A percentile compares a stretch with the other conserved stretches of the same genome.
phyloP scores from a whole-genome alignment of 495 filamentous ascomycete genomes.

The Xylaria venustula region DNA sequence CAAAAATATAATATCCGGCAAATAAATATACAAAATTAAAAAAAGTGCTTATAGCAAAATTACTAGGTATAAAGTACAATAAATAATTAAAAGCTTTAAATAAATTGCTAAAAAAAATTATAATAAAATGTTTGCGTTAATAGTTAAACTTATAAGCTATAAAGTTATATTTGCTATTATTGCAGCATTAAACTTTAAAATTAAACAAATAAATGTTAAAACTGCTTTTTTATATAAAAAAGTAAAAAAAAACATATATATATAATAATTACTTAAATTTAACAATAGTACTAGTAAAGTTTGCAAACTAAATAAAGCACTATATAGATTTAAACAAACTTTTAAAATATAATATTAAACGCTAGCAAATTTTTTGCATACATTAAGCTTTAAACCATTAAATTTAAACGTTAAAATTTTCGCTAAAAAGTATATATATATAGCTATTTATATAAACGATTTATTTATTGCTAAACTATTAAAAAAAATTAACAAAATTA shows the following conservation, averaged over 20 bases:
- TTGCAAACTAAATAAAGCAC: background rate
- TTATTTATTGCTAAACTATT: too few species aligned
- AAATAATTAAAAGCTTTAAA: slow-evolving; percentile 4
- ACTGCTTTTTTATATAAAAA: too few species aligned
- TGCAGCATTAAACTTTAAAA: background rate
- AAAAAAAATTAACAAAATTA: too few species aligned
- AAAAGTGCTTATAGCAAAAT: background rate
- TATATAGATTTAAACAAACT: too few species aligned
- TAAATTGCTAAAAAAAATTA: slow-evolving; percentile 4
- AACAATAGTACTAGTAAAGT: background rate
- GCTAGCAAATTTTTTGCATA: background rate
- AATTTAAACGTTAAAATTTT: background rate
- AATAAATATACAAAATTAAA: slow-evolving; percentile 5
- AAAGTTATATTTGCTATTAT: background rate
- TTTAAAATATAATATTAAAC: background rate
- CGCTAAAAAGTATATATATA: too few species aligned
- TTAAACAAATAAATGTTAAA: slow-evolving; percentile 1
- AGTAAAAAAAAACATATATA: background rate
- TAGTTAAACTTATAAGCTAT: background rate
- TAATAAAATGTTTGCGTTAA: too few species aligned
- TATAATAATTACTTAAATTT: background rate
- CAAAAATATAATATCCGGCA: background rate
- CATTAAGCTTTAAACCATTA: background rate
- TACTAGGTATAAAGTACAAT: too few species aligned
- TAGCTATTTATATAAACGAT: too few species aligned